Evolutionary conservation across 768 basidiomycete species (phyloP), one percentile per base, ranked within the genome.

Genomic region (Tremella fuciformis): DNA sequence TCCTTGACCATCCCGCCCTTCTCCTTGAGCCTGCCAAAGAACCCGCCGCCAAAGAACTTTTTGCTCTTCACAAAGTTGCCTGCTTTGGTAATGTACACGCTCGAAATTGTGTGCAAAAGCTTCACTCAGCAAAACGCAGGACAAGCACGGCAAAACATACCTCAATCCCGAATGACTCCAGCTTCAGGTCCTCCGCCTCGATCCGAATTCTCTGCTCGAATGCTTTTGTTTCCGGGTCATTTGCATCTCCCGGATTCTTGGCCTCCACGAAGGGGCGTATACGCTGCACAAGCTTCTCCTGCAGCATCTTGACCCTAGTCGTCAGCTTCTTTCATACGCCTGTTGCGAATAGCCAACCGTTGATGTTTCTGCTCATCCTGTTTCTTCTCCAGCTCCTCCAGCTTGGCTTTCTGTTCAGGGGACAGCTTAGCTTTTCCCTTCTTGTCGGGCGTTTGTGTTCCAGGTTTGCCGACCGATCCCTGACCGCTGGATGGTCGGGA

Each of bases 91-190:
- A 91, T 87, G 75, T 99, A 99, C 22, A 94, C 86, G 42, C 83
- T 85, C 1, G 91, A 89, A 63, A 96, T 93, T 13, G 91, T 86
- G 71, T 96, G 91, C 24, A 94, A 78, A 39, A 94, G 83, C 87
- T 90, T 22, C 18, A 55, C 44, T 26, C 4, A 34, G 42, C 54
- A 62, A 46, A 16, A 56, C 15, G 11, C 50, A 39, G 42, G 38
- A 48, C 1, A 1, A 26, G 7, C 13, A 46, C 4, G 22, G 42
- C n/a, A 15, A 46, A 29, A 53, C 83, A 26, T 66, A 89, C 87
- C 84, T 97, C 94, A 21, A 98, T 86, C 49, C 96, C 96, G 77
- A 99, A 99, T 65, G 89, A 92, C 80, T 99, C 94, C 53, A 97
- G 78, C 80, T 97, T 97, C 67, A 99, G 74, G 79, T 99, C 96